phyloP scores from a whole-genome alignment of 441 rosid genomes.

The Melastoma candidum region DNA sequence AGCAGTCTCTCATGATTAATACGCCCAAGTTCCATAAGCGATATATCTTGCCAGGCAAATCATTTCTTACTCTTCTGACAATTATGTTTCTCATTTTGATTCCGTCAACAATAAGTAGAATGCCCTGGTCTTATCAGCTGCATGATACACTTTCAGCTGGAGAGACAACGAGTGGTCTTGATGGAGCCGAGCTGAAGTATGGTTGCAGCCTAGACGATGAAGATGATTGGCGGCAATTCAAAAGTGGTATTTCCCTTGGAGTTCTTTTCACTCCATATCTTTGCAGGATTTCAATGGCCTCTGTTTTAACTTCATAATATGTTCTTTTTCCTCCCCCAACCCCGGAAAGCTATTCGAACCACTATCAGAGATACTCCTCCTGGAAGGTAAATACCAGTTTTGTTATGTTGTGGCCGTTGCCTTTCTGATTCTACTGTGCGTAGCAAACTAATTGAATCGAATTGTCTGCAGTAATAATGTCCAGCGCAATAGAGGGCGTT shows the following conservation, averaged over 20 bases:
- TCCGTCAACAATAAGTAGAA: too few relatives aligned
- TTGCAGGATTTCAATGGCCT: conserved; percentile 9
- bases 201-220: conserved; percentile 79
- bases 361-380: conserved; percentile 62
- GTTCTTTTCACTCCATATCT: conserved; percentile 2
- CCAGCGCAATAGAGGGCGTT: conserved; percentile 49
- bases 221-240: conserved; percentile 79
- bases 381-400: conserved; percentile 34
- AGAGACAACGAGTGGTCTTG: conserved; percentile 51
- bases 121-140: neutral
- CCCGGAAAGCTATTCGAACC: conserved; percentile 58
- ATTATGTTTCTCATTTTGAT: neutral
- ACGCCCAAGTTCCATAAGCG: conserved; percentile 47
- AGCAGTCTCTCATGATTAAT: conserved; percentile 36
- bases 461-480: neutral
- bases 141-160: conserved; percentile 34
- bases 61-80: conserved; percentile 1
- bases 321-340: conserved; percentile 13
- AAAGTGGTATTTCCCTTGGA: conserved; percentile 39
- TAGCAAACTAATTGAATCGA: too few relatives aligned
- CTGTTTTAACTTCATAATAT: conserved; percentile 6
- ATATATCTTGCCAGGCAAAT: conserved; percentile 68
- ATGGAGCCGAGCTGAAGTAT: conserved; percentile 47
- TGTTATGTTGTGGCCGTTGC: neutral
- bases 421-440: too few relatives aligned